Evolutionary conservation across 306 rosid genomes (phyloP).

Genomic region (Cucurbita ficifolia): DNA sequence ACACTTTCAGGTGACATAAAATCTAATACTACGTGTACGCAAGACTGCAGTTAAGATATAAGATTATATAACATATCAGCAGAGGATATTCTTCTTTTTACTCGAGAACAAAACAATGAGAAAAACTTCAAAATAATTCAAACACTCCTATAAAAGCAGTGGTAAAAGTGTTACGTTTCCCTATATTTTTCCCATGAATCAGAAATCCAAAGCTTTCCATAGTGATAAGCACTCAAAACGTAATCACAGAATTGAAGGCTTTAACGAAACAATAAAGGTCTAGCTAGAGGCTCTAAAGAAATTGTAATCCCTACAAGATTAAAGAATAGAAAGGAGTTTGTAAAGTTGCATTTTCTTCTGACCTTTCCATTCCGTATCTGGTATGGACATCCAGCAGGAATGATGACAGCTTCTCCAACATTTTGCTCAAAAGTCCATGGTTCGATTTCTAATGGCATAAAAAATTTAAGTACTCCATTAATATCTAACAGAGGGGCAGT

Average conservation of each 20-base stretch:
- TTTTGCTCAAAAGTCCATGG: slow-evolving; percentile 95
- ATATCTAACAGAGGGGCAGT: not conserved
- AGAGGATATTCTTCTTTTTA: not conserved
- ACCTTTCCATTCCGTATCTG: slow-evolving; percentile 90
- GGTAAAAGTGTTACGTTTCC: not conserved
- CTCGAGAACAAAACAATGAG: not conserved
- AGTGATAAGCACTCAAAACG: not conserved
- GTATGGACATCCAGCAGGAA: slow-evolving; percentile 97
- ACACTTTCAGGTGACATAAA: slow-evolving; percentile 86
- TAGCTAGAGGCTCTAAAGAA: not conserved
- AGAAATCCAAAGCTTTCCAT: not conserved
- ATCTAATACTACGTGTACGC: slow-evolving; percentile 75
- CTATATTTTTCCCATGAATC: not conserved
- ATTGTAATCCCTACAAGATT: not conserved
- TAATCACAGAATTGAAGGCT: not conserved
- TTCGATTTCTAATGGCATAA: slow-evolving; percentile 55
- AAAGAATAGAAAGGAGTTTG: not conserved
- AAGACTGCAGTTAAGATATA: slow-evolving; percentile 42
- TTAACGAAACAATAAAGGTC: not conserved
- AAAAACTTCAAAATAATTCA: not conserved
- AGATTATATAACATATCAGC: not conserved
- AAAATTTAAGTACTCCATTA: not conserved
- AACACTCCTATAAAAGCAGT: not conserved
- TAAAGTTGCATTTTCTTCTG: not conserved
- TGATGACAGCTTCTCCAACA: slow-evolving; percentile 88